Conservation (phyloP, 495 filamentous ascomycete genomes). For the Glonium stellatum region DNA sequence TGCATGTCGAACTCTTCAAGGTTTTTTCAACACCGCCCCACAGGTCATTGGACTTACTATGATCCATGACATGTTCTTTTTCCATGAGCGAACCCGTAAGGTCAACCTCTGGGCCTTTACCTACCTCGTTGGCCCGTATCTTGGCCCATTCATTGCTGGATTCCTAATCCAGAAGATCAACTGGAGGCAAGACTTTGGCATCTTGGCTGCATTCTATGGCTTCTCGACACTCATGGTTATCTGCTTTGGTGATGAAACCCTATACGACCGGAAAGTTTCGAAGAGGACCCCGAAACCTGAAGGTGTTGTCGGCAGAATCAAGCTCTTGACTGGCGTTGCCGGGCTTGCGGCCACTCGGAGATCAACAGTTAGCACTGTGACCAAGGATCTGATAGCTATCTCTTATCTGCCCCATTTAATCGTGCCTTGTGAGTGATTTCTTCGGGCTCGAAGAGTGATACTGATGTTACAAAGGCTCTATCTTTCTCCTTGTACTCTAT, state of each 20-base stretch:
- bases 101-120: constrained; percentile 47
- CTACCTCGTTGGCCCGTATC: constrained; percentile 42
- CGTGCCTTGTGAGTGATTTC: not conserved
- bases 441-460: not conserved
- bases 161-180: constrained; percentile 5
- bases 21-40: constrained; percentile 44
- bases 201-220: constrained; percentile 42
- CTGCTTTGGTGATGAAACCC: constrained; percentile 40
- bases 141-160: constrained; percentile 41
- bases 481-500: constrained; percentile 17
- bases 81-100: constrained; percentile 44
- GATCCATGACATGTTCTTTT: constrained; percentile 17
- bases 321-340: constrained; percentile 29
- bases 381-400: too few species aligned
- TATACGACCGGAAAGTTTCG: constrained; percentile 32
- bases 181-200: constrained; percentile 8
- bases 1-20: constrained; percentile 47
- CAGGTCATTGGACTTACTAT: constrained; percentile 42
- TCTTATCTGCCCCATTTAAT: too few species aligned
- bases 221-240: constrained; percentile 41
- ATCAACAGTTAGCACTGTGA: constrained; percentile 17
- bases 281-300: constrained; percentile 9
- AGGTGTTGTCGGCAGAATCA: constrained; percentile 13
- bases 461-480: not conserved
- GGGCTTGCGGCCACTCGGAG: constrained; percentile 16